These are phyloP conservation scores for Gossypium herbaceum DNA, from an alignment of 345 rosid genomes.

Conservation along the genomic window DNA sequence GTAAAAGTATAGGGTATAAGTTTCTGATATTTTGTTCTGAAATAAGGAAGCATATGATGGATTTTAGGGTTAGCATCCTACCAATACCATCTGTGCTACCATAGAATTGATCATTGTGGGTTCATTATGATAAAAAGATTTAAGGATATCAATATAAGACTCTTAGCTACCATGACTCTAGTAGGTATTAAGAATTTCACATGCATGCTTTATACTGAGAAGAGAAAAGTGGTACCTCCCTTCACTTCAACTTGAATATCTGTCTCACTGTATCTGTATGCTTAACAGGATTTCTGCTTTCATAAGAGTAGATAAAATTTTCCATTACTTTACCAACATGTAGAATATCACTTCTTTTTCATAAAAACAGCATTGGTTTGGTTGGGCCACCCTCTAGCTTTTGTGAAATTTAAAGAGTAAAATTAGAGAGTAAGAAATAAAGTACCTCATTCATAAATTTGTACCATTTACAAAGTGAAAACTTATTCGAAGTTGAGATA, in stretches of 20 bases:
- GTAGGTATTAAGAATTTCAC: neutral
- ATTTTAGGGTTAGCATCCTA: neutral
- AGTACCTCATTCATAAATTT: neutral
- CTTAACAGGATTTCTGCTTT: neutral
- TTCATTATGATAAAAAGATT: neutral
- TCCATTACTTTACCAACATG: neutral
- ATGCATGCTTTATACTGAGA: neutral
- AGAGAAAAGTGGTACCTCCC: neutral
- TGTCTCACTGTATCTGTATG: neutral
- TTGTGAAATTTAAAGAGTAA: neutral
- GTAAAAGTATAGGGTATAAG: neutral
- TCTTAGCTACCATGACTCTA: neutral
- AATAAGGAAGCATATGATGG: neutral
- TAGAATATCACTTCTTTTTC: neutral
- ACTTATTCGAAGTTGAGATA: no score
- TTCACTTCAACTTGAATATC: neutral
- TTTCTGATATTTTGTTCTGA: slow-evolving; percentile 4
- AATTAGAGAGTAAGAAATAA: neutral
- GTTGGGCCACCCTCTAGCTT: neutral
- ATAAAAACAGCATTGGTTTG: neutral
- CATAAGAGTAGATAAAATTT: neutral
- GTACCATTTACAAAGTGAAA: neutral
- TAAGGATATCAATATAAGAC: neutral
- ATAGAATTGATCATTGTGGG: neutral
- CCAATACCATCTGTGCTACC: neutral